Evolutionary conservation across 345 rosid genomes (phyloP).

Genomic region (Cardamine occulta): DNA sequence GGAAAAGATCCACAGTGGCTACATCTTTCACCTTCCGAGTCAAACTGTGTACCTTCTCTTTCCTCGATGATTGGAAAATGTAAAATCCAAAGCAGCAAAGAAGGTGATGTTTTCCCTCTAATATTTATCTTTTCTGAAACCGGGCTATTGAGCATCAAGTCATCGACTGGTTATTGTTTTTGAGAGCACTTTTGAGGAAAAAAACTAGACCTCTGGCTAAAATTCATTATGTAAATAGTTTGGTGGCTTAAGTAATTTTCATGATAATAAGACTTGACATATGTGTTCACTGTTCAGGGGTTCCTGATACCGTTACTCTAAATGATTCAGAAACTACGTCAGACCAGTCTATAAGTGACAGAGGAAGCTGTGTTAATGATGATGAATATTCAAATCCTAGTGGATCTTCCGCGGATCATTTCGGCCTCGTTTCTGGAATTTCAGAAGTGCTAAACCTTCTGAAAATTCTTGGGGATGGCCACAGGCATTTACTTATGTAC

Average conservation of each 20-base stretch:
- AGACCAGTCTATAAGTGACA: constrained; percentile 34
- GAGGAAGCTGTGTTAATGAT: constrained; percentile 42
- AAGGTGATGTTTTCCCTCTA: constrained; percentile 56
- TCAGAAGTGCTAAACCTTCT: constrained; percentile 70
- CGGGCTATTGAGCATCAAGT: not conserved
- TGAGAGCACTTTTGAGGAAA: constrained; percentile 3
- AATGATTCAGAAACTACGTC: constrained; percentile 38
- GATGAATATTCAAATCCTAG: constrained; percentile 39
- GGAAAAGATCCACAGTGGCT: constrained; percentile 55
- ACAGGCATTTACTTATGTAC: constrained; percentile 69
- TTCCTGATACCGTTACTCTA: constrained; percentile 26
- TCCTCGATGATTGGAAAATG: constrained; percentile 66
- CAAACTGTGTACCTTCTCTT: constrained; percentile 58
- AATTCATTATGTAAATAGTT: not conserved
- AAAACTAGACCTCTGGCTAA: not conserved
- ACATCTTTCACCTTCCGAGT: constrained; percentile 42
- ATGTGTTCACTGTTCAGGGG: constrained; percentile 1
- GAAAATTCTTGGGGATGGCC: constrained; percentile 78
- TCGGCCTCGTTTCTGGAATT: constrained; percentile 60
- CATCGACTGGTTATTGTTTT: constrained; percentile 2
- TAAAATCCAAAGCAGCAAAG: constrained; percentile 70
- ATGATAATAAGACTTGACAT: constrained; percentile 22
- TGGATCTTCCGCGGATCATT: constrained; percentile 35
- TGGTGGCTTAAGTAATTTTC: not conserved
- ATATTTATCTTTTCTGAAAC: not conserved